Evolutionary conservation across 2,329 filamentous ascomycete species (phyloP).

Genomic region (Ophiostoma pallidulum): DNA sequence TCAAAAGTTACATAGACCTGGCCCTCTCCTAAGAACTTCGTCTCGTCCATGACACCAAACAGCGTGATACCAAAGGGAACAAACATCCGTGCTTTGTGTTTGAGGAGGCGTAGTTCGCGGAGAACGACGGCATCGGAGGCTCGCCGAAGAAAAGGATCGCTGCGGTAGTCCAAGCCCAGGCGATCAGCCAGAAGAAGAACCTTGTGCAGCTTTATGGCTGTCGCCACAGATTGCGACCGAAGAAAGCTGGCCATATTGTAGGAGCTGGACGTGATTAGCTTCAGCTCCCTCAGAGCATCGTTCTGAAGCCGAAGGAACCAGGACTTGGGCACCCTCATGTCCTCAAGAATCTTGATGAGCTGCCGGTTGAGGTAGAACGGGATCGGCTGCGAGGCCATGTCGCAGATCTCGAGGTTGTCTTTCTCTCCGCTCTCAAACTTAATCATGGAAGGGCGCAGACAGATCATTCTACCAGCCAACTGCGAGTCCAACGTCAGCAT

Average conservation of each 20-base stretch:
- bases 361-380: constrained; percentile 66
- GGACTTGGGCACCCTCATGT: constrained; percentile 49
- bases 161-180: constrained; percentile 54
- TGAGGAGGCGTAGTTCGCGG: constrained; percentile 62
- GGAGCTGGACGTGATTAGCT: constrained; percentile 46
- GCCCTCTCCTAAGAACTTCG: constrained; percentile 53
- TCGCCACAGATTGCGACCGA: constrained; percentile 50
- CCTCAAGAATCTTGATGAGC: constrained; percentile 78
- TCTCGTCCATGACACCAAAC: constrained; percentile 80
- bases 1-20: constrained; percentile 54
- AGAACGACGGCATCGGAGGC: constrained; percentile 62
- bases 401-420: constrained; percentile 60
- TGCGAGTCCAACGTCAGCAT: constrained; percentile 62
- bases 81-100: constrained; percentile 68
- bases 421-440: constrained; percentile 57
- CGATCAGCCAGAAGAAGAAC: constrained; percentile 51
- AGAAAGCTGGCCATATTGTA: constrained; percentile 59
- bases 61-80: constrained; percentile 63
- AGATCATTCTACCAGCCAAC: constrained; percentile 48
- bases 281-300: constrained; percentile 50
- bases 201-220: constrained; percentile 48
- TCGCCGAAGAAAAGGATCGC: constrained; percentile 60
- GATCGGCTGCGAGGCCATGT: constrained; percentile 56
- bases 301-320: constrained; percentile 59
- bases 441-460: constrained; percentile 64